Conservation (phyloP, 768 basidiomycete species). For the Sistotremastrum niveocremeum region DNA sequence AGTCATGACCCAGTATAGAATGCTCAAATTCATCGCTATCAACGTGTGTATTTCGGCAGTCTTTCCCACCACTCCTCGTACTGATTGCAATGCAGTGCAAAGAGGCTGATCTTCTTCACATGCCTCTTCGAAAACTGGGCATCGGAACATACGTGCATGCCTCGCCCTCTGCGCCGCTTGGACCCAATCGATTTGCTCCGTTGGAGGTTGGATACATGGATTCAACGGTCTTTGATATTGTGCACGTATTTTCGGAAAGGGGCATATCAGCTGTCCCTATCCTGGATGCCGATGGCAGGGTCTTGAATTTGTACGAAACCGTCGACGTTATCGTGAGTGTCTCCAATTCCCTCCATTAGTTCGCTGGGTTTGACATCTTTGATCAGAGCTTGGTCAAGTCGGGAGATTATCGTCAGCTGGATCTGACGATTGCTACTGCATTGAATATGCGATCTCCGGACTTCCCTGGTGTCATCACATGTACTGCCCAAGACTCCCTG, state of each 20-base stretch:
- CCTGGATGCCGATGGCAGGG: slow-evolving; percentile 81
- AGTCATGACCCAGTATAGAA: slow-evolving; percentile 92
- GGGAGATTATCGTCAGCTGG: slow-evolving; percentile 91
- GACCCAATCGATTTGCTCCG: slow-evolving; percentile 67
- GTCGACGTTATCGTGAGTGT: slow-evolving; percentile 90
- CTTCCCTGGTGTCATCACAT: slow-evolving; percentile 94
- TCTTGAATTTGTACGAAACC: slow-evolving; percentile 94
- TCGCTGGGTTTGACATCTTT: slow-evolving; percentile 1
- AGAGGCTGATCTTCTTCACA: slow-evolving; percentile 70
- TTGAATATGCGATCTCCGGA: slow-evolving; percentile 85
- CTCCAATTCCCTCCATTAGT: neutral
- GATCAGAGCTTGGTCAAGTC: slow-evolving; percentile 81
- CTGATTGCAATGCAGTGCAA: slow-evolving; percentile 45
- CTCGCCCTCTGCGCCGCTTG: slow-evolving; percentile 27
- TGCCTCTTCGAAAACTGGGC: slow-evolving; percentile 70
- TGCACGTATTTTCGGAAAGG: slow-evolving; percentile 94
- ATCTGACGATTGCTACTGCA: slow-evolving; percentile 86
- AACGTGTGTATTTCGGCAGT: slow-evolving; percentile 47
- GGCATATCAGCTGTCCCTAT: slow-evolving; percentile 97
- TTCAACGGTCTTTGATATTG: slow-evolving; percentile 94
- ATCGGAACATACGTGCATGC: slow-evolving; percentile 81
- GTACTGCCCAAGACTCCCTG: slow-evolving; percentile 83
- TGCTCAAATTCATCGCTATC: slow-evolving; percentile 96
- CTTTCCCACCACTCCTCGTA: slow-evolving; percentile 1
- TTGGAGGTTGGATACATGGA: slow-evolving; percentile 83